Evolutionary conservation across 345 rosid species (phyloP), one percentile per base, ranked within the genome.

Genomic region (Dovyalis caffra): DNA sequence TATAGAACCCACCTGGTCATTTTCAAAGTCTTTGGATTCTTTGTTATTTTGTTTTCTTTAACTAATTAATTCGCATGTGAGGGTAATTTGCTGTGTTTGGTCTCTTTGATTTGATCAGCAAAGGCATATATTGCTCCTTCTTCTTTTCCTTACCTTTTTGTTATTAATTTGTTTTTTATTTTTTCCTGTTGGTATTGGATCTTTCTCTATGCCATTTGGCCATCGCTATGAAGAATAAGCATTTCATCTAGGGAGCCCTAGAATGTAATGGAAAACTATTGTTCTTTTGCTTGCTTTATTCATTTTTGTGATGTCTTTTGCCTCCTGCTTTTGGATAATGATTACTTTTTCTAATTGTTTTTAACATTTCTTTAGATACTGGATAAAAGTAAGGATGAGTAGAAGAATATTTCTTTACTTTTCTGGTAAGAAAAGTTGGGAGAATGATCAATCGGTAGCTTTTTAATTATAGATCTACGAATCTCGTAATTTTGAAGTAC

Each of bases 201-300:
- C 45, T 56, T 69, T 26, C 28, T n/a, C 47, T 43, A 29, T 28
- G 29, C 74, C 70, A 80, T 78, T 64, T 51, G 72, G 35, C 68
- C 69, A 77, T 56, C 60, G 25, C 23, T 14, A 40, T 37, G 23
- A 49, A 51, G 4, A 29, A 53, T 6, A 32, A 66, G 53, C 70
- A 66, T 40, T 43, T 66, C 61, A 28, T 77, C 66, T 25, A 35
- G 38, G 62, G 67, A 82, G 73, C 29, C 73, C 73, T 83, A 28
- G 47, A 78, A 77, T 84, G 69, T 83, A 75, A 65, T 83, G 56
- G 64, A 77, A 64, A 82, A 85, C 74, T 37, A 71, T 68, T 78
- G 49, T 64, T 75, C 82, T 65, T 81, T 81, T 79, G 77, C 78
- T 81, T 79, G 79, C 82, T 84, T 87, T 80, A 75, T 84, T 78